Conservation (phyloP, 768 basidiomycete genomes). For the Serendipita sp. region DNA sequence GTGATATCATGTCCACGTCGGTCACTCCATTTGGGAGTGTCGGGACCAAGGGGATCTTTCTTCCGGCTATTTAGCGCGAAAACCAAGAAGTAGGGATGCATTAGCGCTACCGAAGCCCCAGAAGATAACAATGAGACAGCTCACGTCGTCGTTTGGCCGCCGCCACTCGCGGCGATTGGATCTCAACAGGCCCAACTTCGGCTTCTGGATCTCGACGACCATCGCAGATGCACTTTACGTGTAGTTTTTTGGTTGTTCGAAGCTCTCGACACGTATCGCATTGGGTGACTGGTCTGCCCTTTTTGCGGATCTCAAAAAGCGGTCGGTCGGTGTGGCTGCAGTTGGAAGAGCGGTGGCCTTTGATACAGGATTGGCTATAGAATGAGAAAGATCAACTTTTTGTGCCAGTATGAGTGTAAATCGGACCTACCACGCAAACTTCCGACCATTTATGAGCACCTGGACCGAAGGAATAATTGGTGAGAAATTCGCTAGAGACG, state of each 20-base stretch:
- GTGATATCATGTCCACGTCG: neutral
- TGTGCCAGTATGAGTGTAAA: neutral
- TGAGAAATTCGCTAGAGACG: too few species aligned
- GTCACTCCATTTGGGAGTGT: neutral
- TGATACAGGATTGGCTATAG: constrained; percentile 63
- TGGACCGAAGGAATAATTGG: constrained; percentile 11
- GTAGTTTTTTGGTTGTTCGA: constrained; percentile 62
- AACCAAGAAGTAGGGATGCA: neutral
- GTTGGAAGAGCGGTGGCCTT: constrained; percentile 82
- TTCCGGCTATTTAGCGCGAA: neutral
- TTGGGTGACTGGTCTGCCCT: constrained; percentile 83
- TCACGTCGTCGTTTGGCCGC: neutral
- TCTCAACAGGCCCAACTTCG: neutral
- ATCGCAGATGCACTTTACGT: constrained; percentile 68
- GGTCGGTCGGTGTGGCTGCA: constrained; percentile 80
- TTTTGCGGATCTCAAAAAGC: constrained; percentile 87
- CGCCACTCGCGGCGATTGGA: neutral
- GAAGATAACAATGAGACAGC: too few species aligned
- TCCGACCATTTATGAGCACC: constrained; percentile 68
- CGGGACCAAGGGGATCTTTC: constrained; percentile 5
- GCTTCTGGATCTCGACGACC: constrained; percentile 1
- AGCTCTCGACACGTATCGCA: constrained; percentile 73
- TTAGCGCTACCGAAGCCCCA: too few species aligned
- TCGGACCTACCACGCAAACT: constrained; percentile 67
- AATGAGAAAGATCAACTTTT: neutral